A percentile compares a stretch with the other conserved stretches of the same genome.
Conservation (phyloP, 2,329 filamentous ascomycete species). For the Ciborinia camelliae region DNA sequence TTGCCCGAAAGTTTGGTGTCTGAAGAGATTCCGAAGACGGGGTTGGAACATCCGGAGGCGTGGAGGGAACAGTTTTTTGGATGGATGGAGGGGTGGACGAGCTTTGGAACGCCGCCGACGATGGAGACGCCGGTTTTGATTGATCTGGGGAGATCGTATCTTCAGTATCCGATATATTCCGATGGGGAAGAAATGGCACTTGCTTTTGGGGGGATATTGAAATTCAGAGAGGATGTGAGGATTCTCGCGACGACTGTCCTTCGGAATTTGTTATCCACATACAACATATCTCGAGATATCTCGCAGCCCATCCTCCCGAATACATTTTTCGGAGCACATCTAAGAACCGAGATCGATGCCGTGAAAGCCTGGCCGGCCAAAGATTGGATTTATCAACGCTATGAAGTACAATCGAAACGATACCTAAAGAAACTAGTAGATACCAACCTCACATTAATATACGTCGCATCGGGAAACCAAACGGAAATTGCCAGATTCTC, state of each 20-base stretch:
- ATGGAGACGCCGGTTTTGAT: slow-evolving; percentile 22
- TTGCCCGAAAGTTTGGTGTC: slow-evolving; percentile 7
- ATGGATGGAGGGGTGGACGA: background rate
- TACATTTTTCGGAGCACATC: slow-evolving; percentile 30
- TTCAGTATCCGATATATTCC: slow-evolving; percentile 29
- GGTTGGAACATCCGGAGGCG: background rate
- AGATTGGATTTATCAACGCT: slow-evolving; percentile 25
- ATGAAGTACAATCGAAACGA: slow-evolving; percentile 36
- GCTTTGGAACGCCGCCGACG: background rate
- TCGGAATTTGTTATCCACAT: slow-evolving; percentile 19
- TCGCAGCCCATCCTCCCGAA: slow-evolving; percentile 18
- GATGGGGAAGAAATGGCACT: slow-evolving; percentile 26
- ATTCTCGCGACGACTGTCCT: slow-evolving; percentile 29
- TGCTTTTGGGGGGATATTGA: slow-evolving; percentile 31
- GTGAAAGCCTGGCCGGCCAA: slow-evolving; percentile 24
- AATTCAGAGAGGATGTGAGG: slow-evolving; percentile 27
- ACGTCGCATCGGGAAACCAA: slow-evolving; percentile 44
- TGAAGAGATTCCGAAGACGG: background rate
- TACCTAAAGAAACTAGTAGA: slow-evolving; percentile 39
- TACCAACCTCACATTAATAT: slow-evolving; percentile 38
- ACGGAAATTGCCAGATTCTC: slow-evolving; percentile 40
- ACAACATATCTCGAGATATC: slow-evolving; percentile 17
- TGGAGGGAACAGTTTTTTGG: background rate
- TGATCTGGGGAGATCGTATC: slow-evolving; percentile 26
- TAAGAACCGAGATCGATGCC: slow-evolving; percentile 32